Percentiles rank a stretch among this genome's conserved stretches.
Evolutionary conservation across 2,329 filamentous ascomycete species (phyloP).

Genomic region (Nemania sp.): DNA sequence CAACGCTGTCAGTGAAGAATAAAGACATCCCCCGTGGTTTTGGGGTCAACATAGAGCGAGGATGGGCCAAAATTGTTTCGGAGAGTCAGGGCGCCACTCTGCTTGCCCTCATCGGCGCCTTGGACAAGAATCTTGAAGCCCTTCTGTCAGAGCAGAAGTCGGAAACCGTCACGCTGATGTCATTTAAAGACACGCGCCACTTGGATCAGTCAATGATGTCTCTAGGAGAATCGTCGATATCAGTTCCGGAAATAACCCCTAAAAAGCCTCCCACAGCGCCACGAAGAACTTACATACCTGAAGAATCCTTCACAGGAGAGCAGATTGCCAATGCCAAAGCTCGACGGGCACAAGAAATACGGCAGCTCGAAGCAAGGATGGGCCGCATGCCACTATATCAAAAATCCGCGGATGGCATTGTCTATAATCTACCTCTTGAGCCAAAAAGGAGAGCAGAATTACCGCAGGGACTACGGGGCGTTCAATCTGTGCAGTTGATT

Average conservation of each 20-base stretch:
- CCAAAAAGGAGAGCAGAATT: constrained; percentile 64
- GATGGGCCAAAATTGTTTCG: constrained; percentile 67
- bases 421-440: constrained; percentile 72
- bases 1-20: constrained; percentile 67
- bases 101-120: constrained; percentile 65
- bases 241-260: constrained; percentile 15
- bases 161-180: constrained; percentile 71
- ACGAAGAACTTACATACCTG: constrained; percentile 44
- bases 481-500: constrained; percentile 68
- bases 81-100: constrained; percentile 61
- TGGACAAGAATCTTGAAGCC: constrained; percentile 73
- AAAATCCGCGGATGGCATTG: constrained; percentile 69
- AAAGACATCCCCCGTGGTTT: constrained; percentile 71
- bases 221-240: constrained; percentile 22
- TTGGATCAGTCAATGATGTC: constrained; percentile 35
- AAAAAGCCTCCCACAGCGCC: constrained; percentile 13
- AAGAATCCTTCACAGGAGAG: constrained; percentile 58
- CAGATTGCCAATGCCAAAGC: constrained; percentile 66
- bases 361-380: constrained; percentile 76
- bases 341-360: constrained; percentile 65
- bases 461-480: constrained; percentile 60
- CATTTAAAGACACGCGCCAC: constrained; percentile 60
- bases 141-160: constrained; percentile 71
- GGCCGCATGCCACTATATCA: constrained; percentile 67
- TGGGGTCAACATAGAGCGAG: constrained; percentile 74